Conservation (phyloP, 169 alveolate species). For the Condylostoma magnum region DNA sequence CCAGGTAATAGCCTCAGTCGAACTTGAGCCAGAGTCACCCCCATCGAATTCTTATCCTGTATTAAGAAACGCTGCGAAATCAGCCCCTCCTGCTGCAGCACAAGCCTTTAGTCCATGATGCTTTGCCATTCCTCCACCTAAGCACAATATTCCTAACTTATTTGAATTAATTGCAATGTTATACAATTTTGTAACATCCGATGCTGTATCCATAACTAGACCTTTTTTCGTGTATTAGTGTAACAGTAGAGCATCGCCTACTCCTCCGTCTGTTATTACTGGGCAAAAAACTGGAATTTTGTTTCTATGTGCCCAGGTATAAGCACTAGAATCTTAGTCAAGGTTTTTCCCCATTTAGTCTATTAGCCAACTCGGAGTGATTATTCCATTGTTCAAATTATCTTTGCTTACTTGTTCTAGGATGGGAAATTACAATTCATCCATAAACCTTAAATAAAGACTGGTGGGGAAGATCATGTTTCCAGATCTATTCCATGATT, state of each 20-base stretch:
- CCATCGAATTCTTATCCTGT: not conserved
- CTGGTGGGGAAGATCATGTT: not conserved
- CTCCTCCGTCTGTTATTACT: not conserved
- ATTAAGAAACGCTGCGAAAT: not conserved
- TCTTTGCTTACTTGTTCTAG: not conserved
- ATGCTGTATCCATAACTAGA: not conserved
- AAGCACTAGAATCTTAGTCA: not conserved
- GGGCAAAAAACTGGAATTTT: not conserved
- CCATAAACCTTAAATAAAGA: not conserved
- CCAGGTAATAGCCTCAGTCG: not conserved
- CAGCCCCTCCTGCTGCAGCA: not conserved
- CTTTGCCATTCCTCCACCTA: not conserved
- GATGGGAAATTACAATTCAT: not conserved
- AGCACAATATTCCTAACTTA: not conserved
- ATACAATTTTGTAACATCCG: not conserved
- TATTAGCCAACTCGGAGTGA: not conserved
- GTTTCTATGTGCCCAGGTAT: not conserved
- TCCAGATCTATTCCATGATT: not conserved
- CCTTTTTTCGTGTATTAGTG: not conserved
- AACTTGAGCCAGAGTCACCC: not conserved
- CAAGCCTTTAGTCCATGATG: not conserved
- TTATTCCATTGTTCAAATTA: not conserved
- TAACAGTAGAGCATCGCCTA: not conserved
- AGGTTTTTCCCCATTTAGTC: not conserved
- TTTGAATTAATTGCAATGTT: not conserved